Evolutionary conservation across 106 monocot genomes (phyloP), one percentile per base, ranked within the genome.

Genomic region (Dioscorea zingiberensis): DNA sequence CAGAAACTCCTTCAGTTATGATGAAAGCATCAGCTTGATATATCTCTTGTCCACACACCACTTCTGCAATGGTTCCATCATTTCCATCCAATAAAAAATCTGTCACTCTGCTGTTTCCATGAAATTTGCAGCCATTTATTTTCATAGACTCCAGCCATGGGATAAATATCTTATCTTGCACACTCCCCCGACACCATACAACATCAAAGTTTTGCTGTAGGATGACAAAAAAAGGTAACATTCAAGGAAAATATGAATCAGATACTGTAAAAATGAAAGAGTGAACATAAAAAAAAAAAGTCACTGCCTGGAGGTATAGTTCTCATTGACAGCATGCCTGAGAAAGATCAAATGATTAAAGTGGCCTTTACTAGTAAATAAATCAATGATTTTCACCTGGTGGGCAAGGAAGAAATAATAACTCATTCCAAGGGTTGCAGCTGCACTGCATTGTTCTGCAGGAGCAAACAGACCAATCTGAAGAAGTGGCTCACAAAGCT

Each of bases 151-250:
- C 76, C 24, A 74, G 25, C 87, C 84, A 87, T 32, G 87, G 87
- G 48, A 65, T 71, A 45, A 87, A 75, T 32, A 91, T 79, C 26
- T 68, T 87, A 19, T 81, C 84, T 30, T 47, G 28, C 58, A 87
- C 70, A 47, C 68, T 66, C n/a, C 91, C 87, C 48, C 87, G 75
- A 30, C 91, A 91, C 86, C 77, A 86, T 63, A 53, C 58, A 64
- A 74, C 83, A 76, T 91, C 91, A 72, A 78, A 87, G 60, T 79
- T 91, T 87, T 84, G 73, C 84, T 91, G 81, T 23, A 22, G 16
- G 38, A 8, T 38, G 38, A 60, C 60, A 27, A 58, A n/a, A 25
- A 72, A n/a, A 59, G 17, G 58, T 44, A 25, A 51, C 67, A 13
- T 51, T 16, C 57, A 62, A 51, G 19, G 47, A 73, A 51, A 51